Evolutionary conservation across 2,329 filamentous ascomycete genomes (phyloP).

Genomic region (Raffaelea ambrosiae): DNA sequence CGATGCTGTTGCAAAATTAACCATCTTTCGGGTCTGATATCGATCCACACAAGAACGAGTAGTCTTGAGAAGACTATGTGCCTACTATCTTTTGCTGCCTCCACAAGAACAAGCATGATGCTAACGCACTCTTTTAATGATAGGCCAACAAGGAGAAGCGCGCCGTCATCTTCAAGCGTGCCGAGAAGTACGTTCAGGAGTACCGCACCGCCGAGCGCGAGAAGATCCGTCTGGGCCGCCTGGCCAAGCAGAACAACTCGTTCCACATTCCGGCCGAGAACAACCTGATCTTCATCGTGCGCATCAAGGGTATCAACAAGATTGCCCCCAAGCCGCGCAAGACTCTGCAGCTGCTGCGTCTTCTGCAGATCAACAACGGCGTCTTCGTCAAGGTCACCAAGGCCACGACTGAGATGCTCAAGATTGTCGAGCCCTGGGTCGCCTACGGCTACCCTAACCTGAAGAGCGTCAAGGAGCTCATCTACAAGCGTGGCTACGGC

Average conservation of each 20-base stretch:
- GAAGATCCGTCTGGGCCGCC: conserved; percentile 86
- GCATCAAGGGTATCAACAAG: conserved; percentile 99
- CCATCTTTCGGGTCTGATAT: conserved; percentile 99
- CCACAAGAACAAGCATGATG: background rate
- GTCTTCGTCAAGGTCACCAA: conserved; percentile 97
- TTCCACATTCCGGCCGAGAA: conserved; percentile 92
- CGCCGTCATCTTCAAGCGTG: conserved; percentile 97
- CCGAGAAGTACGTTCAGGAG: conserved; percentile 99
- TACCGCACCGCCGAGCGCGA: conserved; percentile 98
- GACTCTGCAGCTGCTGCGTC: conserved; percentile 98
- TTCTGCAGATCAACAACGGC: conserved; percentile 99
- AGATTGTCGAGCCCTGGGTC: conserved; percentile 97
- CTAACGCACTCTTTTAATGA: conserved; percentile 19
- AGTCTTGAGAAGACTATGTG: too few relatives aligned
- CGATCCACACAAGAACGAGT: too few relatives aligned
- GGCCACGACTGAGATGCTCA: conserved; percentile 94
- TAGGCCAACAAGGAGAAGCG: conserved; percentile 99
- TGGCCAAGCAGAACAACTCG: conserved; percentile 84
- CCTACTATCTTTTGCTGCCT: background rate
- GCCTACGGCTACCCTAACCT: conserved; percentile 99
- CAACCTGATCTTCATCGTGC: conserved; percentile 95
- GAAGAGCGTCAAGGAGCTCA: conserved; percentile 96
- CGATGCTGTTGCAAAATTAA: conserved; percentile 97
- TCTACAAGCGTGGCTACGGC: conserved; percentile 99
- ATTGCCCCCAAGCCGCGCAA: conserved; percentile 99